A percentile compares a stretch with the other conserved stretches of the same genome.
Evolutionary conservation across 495 filamentous ascomycete species (phyloP).

Genomic region (Glutinoglossum americanum): DNA sequence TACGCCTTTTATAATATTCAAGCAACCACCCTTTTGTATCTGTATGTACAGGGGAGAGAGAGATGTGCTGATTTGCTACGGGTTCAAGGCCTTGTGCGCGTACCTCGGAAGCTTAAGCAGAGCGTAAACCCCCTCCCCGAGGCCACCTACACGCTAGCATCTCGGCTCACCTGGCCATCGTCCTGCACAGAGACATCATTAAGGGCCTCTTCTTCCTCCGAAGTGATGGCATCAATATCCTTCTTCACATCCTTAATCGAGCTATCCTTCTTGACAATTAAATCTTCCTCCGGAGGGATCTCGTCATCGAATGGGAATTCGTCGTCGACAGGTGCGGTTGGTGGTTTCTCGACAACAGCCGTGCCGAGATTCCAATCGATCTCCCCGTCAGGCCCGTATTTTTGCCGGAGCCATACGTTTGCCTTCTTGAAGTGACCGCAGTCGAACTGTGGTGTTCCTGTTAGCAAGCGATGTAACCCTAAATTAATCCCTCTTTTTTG

Average conservation of each 20-base stretch:
- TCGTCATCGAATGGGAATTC: constrained; percentile 3
- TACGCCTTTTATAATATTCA: too few relatives aligned
- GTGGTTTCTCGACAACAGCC: neutral
- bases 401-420: constrained; percentile 64
- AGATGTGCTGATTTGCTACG: neutral
- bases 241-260: too few relatives aligned
- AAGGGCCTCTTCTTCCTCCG: too few relatives aligned
- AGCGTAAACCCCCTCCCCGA: too few relatives aligned
- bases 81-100: neutral
- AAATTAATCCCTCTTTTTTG: too few relatives aligned
- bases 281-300: neutral
- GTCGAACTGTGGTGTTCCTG: constrained; percentile 31
- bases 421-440: constrained; percentile 74
- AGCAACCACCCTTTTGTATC: too few relatives aligned
- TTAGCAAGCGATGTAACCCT: neutral
- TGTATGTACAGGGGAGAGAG: neutral
- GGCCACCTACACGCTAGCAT: too few relatives aligned
- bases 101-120: constrained; percentile 3
- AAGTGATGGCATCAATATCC: too few relatives aligned
- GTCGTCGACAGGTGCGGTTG: constrained; percentile 8
- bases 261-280: too few relatives aligned
- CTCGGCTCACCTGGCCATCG: too few relatives aligned
- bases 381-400: constrained; percentile 55
- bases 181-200: too few relatives aligned
- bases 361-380: constrained; percentile 86